A percentile compares a stretch with the other conserved stretches of the same genome.
These are phyloP conservation scores for Dactylonectria estremocensis DNA, from an alignment of 2,329 filamentous ascomycete species.

Conservation along the genomic window DNA sequence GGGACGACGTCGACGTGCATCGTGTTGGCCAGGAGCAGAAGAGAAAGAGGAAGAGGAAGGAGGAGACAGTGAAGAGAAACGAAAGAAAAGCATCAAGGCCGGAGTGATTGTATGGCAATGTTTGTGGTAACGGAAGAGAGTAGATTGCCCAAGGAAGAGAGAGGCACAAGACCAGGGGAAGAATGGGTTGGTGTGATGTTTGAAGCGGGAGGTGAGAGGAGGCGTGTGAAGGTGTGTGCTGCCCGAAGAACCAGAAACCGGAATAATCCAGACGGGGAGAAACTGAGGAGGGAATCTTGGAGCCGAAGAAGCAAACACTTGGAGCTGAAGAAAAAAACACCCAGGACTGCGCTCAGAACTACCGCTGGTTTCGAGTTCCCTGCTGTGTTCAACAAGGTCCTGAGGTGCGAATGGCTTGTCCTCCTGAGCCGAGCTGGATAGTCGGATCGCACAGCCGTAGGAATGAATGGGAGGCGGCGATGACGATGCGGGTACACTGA, in stretches of 20 bases:
- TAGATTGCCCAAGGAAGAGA: background rate
- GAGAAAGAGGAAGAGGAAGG: background rate
- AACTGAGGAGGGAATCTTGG: background rate
- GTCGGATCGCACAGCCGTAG: background rate
- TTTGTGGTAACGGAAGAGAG: background rate
- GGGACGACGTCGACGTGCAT: slow-evolving; percentile 36
- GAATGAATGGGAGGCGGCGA: background rate
- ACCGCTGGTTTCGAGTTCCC: background rate
- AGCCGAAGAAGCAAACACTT: background rate
- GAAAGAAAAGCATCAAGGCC: background rate
- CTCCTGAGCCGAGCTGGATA: background rate
- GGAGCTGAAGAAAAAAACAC: background rate
- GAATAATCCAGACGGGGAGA: background rate
- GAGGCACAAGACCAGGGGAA: background rate
- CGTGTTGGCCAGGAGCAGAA: background rate
- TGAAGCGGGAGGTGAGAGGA: background rate
- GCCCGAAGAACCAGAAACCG: background rate
- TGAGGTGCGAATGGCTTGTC: background rate
- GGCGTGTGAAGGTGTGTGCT: background rate
- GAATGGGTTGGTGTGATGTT: background rate
- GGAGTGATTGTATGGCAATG: background rate
- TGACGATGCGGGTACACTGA: background rate
- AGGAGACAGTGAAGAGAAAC: background rate
- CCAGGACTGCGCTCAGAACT: too few relatives aligned
- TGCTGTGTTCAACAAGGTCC: background rate